These are phyloP conservation scores for Nitzschia putrida DNA, from an alignment of 108 stramenopile genomes.

Conservation along the genomic window DNA sequence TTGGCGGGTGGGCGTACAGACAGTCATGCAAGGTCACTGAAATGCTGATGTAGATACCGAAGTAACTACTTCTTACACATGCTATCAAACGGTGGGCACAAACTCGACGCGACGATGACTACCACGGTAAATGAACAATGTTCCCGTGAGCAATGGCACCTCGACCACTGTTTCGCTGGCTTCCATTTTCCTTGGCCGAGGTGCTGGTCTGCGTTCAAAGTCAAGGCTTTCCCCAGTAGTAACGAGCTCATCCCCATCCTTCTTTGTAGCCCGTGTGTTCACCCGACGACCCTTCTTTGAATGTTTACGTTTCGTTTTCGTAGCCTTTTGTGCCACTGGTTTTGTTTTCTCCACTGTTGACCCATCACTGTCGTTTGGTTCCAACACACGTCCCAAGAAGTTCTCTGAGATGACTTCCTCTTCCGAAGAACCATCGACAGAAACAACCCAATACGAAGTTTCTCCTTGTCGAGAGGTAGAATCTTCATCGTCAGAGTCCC, in stretches of 20 bases:
- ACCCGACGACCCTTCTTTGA: neutral
- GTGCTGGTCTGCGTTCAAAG: constrained; percentile 11
- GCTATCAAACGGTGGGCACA: constrained; percentile 45
- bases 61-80: too few species aligned
- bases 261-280: constrained; percentile 1
- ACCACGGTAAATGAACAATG: constrained; percentile 69
- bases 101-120: constrained; percentile 61
- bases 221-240: neutral
- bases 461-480: constrained; percentile 1
- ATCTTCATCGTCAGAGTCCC: constrained; percentile 8
- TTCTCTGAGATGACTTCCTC: constrained; percentile 32
- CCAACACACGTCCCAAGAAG: constrained; percentile 25
- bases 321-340: constrained; percentile 1
- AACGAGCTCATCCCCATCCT: constrained; percentile 5
- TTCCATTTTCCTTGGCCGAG: constrained; percentile 29
- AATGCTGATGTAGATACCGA: too few species aligned
- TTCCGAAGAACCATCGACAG: constrained; percentile 19
- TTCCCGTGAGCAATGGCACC: constrained; percentile 65
- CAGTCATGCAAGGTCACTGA: too few species aligned
- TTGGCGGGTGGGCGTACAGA: too few species aligned
- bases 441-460: constrained; percentile 25
- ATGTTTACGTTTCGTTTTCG: constrained; percentile 12
- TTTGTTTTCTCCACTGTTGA: constrained; percentile 9
- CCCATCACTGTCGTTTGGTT: constrained; percentile 13
- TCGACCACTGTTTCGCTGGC: constrained; percentile 49